Evolutionary conservation across 176 grass and related monocot genomes (phyloP), one percentile per base, ranked within the genome.

Genomic region (Oryza coarctata): DNA sequence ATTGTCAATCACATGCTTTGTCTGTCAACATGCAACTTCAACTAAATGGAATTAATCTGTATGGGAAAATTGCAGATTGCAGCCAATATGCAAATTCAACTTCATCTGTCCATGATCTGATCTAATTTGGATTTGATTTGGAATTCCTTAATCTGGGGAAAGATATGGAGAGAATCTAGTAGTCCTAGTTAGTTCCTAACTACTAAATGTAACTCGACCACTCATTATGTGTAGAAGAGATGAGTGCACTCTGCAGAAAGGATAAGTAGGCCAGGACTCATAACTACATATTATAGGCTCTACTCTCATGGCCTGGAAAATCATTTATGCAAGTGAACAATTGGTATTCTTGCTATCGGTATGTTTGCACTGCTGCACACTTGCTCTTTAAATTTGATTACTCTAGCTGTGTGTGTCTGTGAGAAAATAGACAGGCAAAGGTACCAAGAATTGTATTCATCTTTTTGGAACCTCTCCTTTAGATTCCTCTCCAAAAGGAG

Each of bases 351-450:
- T 73, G 15, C 25, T 41, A 65, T 50, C 55, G 18, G 18, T 68
- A 67, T 26, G 22, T 74, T 58, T 45, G n/a, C 32, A 47, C 69
- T 68, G 45, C 44, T 12, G 0, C 35, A 31, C 27, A 13, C 18
- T 73, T 73, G 40, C 12, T 86, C 2, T 63, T 39, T 68, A 69
- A 81, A 70, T 68, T 12, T 32, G 50, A 72, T 33, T 75, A 78
- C 32, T 25, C 9, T 63, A 71, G 82, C 39, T 26, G 50, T 78
- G 20, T 67, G 45, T 47, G 7, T 75, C 15, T 63, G 70, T 26
- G 29, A 31, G 75, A 52, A 40, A 82, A 78, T 71, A 55, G n/a
- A 32, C 41, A 73, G 10, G 57, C 26, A 41, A 71, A 52, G 58
- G n/a, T 23, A 29, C 12, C 28, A 63, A 29, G 3, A 7, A 64